Evolutionary conservation across 495 filamentous ascomycete genomes (phyloP).

Genomic region (Aspergillus coremiiformis): DNA sequence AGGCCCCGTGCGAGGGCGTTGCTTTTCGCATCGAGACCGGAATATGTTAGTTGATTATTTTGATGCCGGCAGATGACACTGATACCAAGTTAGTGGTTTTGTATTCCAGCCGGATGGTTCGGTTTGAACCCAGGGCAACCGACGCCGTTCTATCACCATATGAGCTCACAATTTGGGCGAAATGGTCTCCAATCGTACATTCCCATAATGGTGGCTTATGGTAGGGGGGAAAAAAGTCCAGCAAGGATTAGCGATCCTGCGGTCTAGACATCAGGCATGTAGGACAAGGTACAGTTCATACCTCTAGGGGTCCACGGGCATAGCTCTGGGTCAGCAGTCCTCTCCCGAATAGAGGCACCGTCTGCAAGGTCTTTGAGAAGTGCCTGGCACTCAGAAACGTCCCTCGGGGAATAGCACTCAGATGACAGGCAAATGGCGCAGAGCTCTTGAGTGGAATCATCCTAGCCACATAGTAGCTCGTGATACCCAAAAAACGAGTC

Average conservation of each 20-base stretch:
- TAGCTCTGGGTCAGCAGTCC: constrained; percentile 41
- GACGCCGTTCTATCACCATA: constrained; percentile 73
- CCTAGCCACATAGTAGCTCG: neutral
- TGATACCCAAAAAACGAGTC: neutral
- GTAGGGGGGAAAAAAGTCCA: neutral
- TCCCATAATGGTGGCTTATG: constrained; percentile 63
- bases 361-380: neutral
- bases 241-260: neutral
- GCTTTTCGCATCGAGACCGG: constrained; percentile 63
- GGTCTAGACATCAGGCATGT: neutral
- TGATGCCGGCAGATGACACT: constrained; percentile 64
- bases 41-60: constrained; percentile 60
- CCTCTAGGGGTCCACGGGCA: constrained; percentile 38
- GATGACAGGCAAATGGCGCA: neutral
- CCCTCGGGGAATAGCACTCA: neutral
- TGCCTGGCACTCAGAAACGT: neutral
- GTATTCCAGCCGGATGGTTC: neutral
- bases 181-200: constrained; percentile 75
- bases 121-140: constrained; percentile 14
- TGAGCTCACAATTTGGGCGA: constrained; percentile 58
- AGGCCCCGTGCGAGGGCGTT: constrained; percentile 72
- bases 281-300: constrained; percentile 18
- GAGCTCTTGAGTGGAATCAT: neutral
- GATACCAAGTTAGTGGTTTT: neutral
- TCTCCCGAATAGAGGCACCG: constrained; percentile 8